These are phyloP conservation scores for Crithidia sp. DNA, from an alignment of 208 protist genomes.

Conservation along the genomic window DNA sequence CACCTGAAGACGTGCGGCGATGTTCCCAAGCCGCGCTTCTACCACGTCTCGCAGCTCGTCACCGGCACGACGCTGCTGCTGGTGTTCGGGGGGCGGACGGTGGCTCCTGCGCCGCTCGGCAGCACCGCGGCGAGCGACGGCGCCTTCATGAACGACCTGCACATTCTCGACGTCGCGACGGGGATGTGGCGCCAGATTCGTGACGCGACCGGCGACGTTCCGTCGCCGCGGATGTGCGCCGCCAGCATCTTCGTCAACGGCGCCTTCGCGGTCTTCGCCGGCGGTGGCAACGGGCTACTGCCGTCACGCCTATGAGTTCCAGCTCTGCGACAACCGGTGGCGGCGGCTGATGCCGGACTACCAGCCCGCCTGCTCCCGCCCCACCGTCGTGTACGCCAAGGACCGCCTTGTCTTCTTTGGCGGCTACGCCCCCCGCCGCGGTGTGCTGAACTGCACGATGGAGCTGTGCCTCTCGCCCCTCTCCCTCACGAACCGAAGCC, in stretches of 20 bases:
- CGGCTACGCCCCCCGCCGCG: conserved; percentile 29
- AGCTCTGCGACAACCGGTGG: conserved; percentile 39
- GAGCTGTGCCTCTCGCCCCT: conserved; percentile 40
- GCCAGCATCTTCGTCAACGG: conserved; percentile 51
- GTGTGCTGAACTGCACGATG: conserved; percentile 36
- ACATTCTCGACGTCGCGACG: conserved; percentile 50
- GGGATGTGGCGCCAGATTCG: conserved; percentile 46
- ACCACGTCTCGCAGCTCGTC: conserved; percentile 50
- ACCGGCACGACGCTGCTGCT: conserved; percentile 48
- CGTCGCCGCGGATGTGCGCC: conserved; percentile 47
- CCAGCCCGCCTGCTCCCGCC: conserved; percentile 51
- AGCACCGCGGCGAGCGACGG: conserved; percentile 6
- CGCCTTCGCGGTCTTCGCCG: conserved; percentile 45
- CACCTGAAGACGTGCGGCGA: conserved; percentile 45
- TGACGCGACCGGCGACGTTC: conserved; percentile 22
- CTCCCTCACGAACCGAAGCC: conserved; percentile 29
- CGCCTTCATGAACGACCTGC: conserved; percentile 51
- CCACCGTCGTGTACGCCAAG: conserved; percentile 42
- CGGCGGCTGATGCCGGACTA: conserved; percentile 20
- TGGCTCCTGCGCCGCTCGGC: neutral
- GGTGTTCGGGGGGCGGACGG: conserved; percentile 61
- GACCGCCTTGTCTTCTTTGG: conserved; percentile 58
- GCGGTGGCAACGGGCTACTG: conserved; percentile 41
- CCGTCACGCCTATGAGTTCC: conserved; percentile 40
- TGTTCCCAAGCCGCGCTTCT: conserved; percentile 43